Percentiles rank a stretch among this genome's conserved stretches.
phyloP scores from a whole-genome alignment of 75 land plant genomes.

The Selaginella moellendorffii region DNA sequence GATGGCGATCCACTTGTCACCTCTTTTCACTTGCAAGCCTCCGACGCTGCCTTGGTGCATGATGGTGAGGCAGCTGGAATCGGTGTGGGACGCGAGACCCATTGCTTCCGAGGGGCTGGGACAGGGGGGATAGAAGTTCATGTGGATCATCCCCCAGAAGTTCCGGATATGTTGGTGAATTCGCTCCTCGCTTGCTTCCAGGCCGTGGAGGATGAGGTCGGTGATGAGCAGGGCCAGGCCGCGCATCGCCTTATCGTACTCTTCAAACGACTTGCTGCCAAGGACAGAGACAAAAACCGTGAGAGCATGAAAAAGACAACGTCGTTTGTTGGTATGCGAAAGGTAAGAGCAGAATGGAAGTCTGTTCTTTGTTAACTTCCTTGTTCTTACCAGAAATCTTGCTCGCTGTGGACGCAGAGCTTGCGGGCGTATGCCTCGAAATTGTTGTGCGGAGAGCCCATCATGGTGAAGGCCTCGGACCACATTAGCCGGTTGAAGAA shows the following conservation, averaged over 20 bases:
- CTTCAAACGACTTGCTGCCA: neutral
- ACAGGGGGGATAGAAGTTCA: neutral
- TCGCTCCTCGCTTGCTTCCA: neutral
- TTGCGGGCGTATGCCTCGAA: neutral
- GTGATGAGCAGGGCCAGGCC: neutral
- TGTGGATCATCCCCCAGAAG: neutral
- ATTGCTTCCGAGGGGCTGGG: slow-evolving; percentile 1
- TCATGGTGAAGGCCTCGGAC: slow-evolving; percentile 52
- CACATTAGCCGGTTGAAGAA: slow-evolving; percentile 54
- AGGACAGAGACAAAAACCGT: neutral
- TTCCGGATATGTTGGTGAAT: neutral
- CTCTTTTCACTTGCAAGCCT: slow-evolving; percentile 52
- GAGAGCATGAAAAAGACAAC: neutral
- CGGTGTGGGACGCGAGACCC: slow-evolving; percentile 6
- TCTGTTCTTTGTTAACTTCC: too few species aligned
- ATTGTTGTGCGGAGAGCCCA: neutral
- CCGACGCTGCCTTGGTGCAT: slow-evolving; percentile 6
- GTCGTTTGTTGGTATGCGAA: neutral
- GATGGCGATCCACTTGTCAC: slow-evolving; percentile 43
- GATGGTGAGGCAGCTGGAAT: slow-evolving; percentile 7
- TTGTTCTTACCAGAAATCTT: slow-evolving; percentile 13
- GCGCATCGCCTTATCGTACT: neutral
- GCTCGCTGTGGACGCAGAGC: slow-evolving; percentile 3
- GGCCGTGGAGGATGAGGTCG: neutral
- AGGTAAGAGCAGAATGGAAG: neutral